phyloP scores from a whole-genome alignment of 2,329 filamentous ascomycete species.

The Hypocreales sp. region DNA sequence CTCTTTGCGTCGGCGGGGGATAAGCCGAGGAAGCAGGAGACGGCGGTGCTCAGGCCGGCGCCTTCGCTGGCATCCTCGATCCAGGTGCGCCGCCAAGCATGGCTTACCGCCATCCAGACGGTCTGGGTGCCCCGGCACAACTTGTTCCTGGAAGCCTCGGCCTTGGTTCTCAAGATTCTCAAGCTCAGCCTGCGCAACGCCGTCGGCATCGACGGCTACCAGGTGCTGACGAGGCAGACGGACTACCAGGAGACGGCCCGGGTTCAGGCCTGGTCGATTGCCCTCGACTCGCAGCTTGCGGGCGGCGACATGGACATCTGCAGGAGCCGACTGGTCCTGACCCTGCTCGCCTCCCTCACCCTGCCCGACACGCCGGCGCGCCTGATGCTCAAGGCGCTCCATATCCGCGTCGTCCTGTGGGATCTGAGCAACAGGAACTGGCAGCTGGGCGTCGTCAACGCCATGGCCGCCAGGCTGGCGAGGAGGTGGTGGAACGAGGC shows the following conservation, averaged over 20 bases:
- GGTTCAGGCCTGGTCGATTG: constrained; percentile 85
- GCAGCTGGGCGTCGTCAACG: constrained; percentile 48
- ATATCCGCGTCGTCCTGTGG: constrained; percentile 82
- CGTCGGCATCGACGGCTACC: constrained; percentile 63
- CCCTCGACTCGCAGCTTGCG: constrained; percentile 80
- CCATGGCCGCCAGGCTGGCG: constrained; percentile 58
- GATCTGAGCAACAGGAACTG: constrained; percentile 52
- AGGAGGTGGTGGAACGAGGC: constrained; percentile 71
- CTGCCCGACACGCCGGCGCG: constrained; percentile 68
- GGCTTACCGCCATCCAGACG: constrained; percentile 84
- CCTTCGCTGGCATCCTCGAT: constrained; percentile 70
- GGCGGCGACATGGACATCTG: constrained; percentile 84
- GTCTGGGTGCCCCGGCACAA: constrained; percentile 83
- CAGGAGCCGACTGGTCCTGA: constrained; percentile 71
- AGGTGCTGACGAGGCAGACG: constrained; percentile 63
- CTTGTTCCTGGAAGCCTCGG: constrained; percentile 72
- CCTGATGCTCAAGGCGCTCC: constrained; percentile 83
- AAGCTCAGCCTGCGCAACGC: constrained; percentile 70
- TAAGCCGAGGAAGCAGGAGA: constrained; percentile 36
- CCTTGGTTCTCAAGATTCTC: constrained; percentile 61
- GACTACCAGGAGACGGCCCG: constrained; percentile 75
- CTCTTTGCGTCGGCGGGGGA: constrained; percentile 28
- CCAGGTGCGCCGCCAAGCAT: constrained; percentile 72
- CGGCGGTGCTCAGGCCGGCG: constrained; percentile 30
- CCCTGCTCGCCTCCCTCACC: constrained; percentile 75